Conservation (phyloP, 306 rosid genomes). For the Albizia julibrissin region DNA sequence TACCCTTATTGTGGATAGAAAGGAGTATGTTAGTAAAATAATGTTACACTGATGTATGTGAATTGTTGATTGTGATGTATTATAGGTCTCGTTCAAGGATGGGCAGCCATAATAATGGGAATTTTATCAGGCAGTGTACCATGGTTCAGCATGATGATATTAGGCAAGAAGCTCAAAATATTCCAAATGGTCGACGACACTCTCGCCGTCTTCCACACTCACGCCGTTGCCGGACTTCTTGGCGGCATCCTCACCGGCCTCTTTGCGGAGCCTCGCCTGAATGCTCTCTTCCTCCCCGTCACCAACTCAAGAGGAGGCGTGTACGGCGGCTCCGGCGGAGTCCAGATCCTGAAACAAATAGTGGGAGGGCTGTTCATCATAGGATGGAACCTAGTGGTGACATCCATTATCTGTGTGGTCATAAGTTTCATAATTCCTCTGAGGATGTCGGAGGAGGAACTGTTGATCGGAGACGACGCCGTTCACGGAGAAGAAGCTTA, state of each 20-base stretch:
- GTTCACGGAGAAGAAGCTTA: constrained; percentile 61
- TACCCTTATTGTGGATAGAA: too few relatives aligned
- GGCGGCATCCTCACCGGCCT: constrained; percentile 46
- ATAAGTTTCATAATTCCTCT: constrained; percentile 34
- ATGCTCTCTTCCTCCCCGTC: constrained; percentile 29
- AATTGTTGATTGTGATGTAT: background rate
- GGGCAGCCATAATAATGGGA: constrained; percentile 56
- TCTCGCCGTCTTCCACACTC: constrained; percentile 48
- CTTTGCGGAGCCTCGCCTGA: constrained; percentile 42
- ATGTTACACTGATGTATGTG: background rate
- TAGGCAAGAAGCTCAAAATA: constrained; percentile 38
- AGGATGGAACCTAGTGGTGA: constrained; percentile 38
- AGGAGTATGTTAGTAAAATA: too few relatives aligned
- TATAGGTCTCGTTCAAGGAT: constrained; percentile 54
- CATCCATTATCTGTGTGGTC: constrained; percentile 38
- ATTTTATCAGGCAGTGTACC: constrained; percentile 49
- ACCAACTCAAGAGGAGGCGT: constrained; percentile 33
- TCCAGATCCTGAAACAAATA: constrained; percentile 42
- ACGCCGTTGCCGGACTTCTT: constrained; percentile 46
- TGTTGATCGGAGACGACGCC: constrained; percentile 51
- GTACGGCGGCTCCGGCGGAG: constrained; percentile 43
- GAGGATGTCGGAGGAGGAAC: constrained; percentile 48
- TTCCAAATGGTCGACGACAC: constrained; percentile 45
- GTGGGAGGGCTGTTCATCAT: constrained; percentile 42
- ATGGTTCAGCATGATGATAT: constrained; percentile 52